Conservation (phyloP, 1,139 yeast genomes). For the Kurtzmaniella quercitrusa region DNA sequence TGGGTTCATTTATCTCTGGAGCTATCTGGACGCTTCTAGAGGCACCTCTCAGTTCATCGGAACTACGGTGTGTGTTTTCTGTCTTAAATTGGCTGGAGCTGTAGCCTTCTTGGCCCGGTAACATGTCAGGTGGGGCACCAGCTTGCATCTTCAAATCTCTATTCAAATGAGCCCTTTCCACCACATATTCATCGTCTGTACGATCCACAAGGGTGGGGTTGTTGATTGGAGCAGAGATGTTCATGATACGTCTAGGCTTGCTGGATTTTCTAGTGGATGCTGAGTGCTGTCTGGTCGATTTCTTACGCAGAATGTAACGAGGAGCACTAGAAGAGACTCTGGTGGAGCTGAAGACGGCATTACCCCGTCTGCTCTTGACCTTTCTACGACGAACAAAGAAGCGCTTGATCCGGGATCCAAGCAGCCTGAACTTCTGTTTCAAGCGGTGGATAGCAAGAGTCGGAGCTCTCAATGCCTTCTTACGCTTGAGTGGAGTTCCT, state of each 20-base stretch:
- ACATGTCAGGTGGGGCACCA: conserved; percentile 22
- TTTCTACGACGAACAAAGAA: conserved; percentile 6
- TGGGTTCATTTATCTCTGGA: neutral
- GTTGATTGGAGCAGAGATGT: conserved; percentile 22
- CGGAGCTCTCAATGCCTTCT: conserved; percentile 33
- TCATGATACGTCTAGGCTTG: conserved; percentile 4
- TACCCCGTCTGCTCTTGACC: neutral
- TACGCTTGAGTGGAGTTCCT: conserved; percentile 18
- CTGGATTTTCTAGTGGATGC: neutral
- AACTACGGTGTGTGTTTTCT: neutral
- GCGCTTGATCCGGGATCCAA: conserved; percentile 19
- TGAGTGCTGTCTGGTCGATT: neutral
- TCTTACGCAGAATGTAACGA: neutral
- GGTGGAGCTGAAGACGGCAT: conserved; percentile 13
- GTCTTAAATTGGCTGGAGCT: neutral
- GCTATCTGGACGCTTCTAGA: neutral
- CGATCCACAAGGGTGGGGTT: conserved; percentile 22
- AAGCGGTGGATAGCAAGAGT: conserved; percentile 30
- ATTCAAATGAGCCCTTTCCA: conserved; percentile 18
- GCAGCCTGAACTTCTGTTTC: conserved; percentile 21
- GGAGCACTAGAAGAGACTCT: conserved; percentile 16
- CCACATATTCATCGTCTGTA: neutral
- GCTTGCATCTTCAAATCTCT: conserved; percentile 25
- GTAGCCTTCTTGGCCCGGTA: neutral
- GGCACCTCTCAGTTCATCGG: no score